Conservation (phyloP, 495 filamentous ascomycete genomes). For the Xylaria longipes region DNA sequence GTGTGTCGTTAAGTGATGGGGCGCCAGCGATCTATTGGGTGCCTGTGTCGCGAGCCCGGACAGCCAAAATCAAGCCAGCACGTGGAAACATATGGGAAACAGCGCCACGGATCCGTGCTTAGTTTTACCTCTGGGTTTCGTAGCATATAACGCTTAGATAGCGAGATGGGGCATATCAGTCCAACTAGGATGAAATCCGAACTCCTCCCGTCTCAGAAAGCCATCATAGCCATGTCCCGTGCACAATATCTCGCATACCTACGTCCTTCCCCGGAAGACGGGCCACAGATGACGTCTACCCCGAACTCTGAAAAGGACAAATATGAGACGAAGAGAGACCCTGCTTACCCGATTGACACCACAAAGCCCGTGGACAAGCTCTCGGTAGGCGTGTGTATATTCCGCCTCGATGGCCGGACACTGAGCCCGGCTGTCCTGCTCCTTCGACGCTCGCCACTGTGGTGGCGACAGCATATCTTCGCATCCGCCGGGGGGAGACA, state of each 20-base stretch:
- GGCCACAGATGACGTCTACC: not conserved
- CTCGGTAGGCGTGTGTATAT: conserved; percentile 38
- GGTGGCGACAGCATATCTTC: conserved; percentile 11
- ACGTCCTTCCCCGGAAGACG: not conserved
- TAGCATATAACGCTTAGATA: not conserved
- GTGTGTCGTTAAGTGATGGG: not conserved
- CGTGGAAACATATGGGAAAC: not conserved
- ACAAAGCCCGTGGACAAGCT: conserved; percentile 28
- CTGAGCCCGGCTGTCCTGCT: conserved; percentile 32
- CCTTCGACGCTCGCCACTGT: conserved; percentile 27
- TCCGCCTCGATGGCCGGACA: conserved; percentile 35
- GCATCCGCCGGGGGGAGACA: not conserved
- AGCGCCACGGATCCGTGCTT: not conserved
- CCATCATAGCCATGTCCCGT: conserved; percentile 39
- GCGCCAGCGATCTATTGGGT: not conserved
- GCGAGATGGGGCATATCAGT: not conserved
- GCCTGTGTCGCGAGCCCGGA: not conserved
- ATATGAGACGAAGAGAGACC: not conserved
- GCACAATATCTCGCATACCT: conserved; percentile 34
- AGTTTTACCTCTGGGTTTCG: not conserved
- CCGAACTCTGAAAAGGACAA: not conserved
- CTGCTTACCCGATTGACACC: not conserved
- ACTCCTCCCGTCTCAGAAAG: conserved; percentile 36
- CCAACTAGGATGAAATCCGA: conserved; percentile 25
- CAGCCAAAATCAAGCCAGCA: not conserved